Base-by-base conservation (phyloP, 1,284 basidiomycete genomes). In the Cronartium ribicola region DNA sequence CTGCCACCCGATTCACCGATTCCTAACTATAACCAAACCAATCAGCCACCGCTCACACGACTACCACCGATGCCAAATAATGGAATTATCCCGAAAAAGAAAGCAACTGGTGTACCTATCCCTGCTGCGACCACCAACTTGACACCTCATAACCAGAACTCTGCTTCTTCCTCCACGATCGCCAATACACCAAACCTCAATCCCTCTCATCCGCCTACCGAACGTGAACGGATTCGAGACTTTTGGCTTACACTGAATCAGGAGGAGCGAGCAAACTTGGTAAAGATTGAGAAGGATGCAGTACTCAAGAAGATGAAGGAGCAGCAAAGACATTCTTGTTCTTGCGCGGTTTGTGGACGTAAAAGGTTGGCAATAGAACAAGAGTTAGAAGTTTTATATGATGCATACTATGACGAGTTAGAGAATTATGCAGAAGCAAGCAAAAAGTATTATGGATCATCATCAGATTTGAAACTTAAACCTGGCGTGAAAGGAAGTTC, bases 361-460 rank as follows among this genome's bases (percentile, higher is more conserved):
- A 98, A 98, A 86, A 89, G 93, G 78, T 88, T 90, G 84, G 94
- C 94, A 79, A 98, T 98, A 84, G 96, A 98, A 86, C 91, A 93
- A 84, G 95, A 98, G 86, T 89, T 98, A 82, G 92, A 97, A 85
- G 91, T 94, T 85, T 89, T 98, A 83, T 98, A 98, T 86, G 93
- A 96, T 86, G 92, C 93, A 84, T 98, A 98, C 87, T 98, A 98
- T 87, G 92, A 96, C 83, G 94, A 98, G 86, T 89, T 98, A 84
- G 92, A 97, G 86, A 89, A 91, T 85, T 98, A 98, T 86, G 94
- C 94, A 83, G 70, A 73, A 64, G 70, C 70, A 5, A 64, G 61
- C 22, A 72, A 72, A 51, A 90, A 92, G 83, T 91, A 94, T 84
- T 92, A 97, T 86, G 61, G 68, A 44, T 68, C 55, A 60, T n/a